These are phyloP conservation scores for Claviceps paspali DNA, from an alignment of 2,329 filamentous ascomycete species.

Conservation along the genomic window DNA sequence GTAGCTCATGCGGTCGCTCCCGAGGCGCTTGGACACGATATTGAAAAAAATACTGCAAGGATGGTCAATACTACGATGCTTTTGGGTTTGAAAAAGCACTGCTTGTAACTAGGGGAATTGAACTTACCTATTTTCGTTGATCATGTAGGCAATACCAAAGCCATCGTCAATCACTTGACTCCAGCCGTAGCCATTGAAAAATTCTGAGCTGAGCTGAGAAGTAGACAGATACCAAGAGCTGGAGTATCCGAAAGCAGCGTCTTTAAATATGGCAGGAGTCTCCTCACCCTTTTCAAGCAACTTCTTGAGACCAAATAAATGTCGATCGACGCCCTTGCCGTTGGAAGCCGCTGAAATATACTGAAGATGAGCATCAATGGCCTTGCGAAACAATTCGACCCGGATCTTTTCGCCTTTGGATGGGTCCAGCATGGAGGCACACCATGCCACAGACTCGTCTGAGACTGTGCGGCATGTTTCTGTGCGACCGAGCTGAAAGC, in stretches of 20 bases:
- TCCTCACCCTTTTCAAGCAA: conserved; percentile 67
- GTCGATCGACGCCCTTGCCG: conserved; percentile 86
- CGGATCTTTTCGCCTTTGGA: conserved; percentile 46
- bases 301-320: conserved; percentile 95
- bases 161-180: conserved; percentile 92
- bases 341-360: conserved; percentile 85
- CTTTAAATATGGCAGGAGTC: conserved; percentile 68
- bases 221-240: conserved; percentile 79
- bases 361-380: conserved; percentile 67
- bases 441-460: conserved; percentile 83
- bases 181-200: conserved; percentile 99
- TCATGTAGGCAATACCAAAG: conserved; percentile 98
- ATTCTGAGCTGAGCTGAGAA: conserved; percentile 85
- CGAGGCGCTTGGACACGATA: conserved; percentile 84
- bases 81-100: too few relatives aligned
- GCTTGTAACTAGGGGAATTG: too few relatives aligned
- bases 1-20: conserved; percentile 85
- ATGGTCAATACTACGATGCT: conserved; percentile 4
- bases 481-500: conserved; percentile 91
- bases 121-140: conserved; percentile 85
- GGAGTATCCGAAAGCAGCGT: conserved; percentile 74
- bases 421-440: conserved; percentile 66
- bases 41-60: conserved; percentile 83
- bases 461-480: conserved; percentile 90
- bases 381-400: conserved; percentile 64